Percentiles rank a stretch among this genome's conserved stretches.
Evolutionary conservation across 257 asterid genomes (phyloP).

Genomic region (Solanum gandarillasii): DNA sequence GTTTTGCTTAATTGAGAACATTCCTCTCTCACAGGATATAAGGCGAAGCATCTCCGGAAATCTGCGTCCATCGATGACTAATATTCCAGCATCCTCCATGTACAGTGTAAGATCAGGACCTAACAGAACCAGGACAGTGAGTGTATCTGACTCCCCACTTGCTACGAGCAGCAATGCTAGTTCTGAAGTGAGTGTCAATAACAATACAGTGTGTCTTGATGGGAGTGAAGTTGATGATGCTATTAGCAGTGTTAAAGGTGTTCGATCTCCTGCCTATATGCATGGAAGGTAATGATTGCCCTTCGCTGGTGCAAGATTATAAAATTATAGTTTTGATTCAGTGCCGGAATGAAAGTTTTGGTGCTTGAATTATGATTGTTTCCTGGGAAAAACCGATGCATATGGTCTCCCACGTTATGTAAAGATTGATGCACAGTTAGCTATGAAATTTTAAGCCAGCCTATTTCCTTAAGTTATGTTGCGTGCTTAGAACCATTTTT

Average conservation of each 20-base stretch:
- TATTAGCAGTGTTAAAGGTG: conserved; percentile 52
- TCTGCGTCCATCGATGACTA: neutral
- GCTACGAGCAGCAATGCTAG: conserved; percentile 6
- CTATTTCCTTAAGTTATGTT: neutral
- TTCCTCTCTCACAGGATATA: conserved; percentile 11
- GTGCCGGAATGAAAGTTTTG: neutral
- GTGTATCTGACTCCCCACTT: conserved; percentile 10
- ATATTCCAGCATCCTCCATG: conserved; percentile 11
- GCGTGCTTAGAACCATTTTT: neutral
- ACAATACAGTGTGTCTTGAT: conserved; percentile 2
- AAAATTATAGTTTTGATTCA: neutral
- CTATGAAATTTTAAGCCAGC: neutral
- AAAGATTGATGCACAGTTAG: conserved; percentile 2
- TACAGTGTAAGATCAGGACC: conserved; percentile 10
- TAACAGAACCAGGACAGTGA: conserved; percentile 4
- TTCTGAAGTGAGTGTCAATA: conserved; percentile 9
- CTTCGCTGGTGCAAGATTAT: neutral
- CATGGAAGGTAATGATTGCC: conserved; percentile 46
- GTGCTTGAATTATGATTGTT: neutral
- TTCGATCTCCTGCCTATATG: conserved; percentile 50
- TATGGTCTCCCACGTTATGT: neutral
- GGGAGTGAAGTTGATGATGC: conserved; percentile 43
- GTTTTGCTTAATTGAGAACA: neutral
- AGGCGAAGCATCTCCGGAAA: conserved; percentile 6
- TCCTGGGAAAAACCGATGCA: neutral